Conservation (phyloP, 208 protist genomes). For the Spongospora subterranea region DNA sequence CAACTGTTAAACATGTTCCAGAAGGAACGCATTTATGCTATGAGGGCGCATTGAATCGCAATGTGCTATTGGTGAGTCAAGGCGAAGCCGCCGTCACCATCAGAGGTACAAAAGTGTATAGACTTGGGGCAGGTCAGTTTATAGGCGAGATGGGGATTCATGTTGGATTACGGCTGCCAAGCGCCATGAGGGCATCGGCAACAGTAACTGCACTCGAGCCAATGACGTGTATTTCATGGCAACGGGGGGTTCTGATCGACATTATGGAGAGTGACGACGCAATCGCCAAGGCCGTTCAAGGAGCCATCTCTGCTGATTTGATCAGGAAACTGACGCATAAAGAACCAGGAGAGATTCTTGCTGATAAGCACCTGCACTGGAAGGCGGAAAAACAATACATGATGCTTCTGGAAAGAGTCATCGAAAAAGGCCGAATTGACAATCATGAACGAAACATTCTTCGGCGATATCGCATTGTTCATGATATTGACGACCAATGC, state of each 20-base stretch:
- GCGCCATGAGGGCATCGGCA: slow-evolving; percentile 42
- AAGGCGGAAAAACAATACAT: slow-evolving; percentile 38
- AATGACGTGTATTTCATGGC: slow-evolving; percentile 27
- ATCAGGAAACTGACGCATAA: slow-evolving; percentile 6
- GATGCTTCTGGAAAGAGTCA: not conserved
- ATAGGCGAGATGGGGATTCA: slow-evolving; percentile 45
- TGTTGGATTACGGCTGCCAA: slow-evolving; percentile 9
- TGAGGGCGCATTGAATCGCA: slow-evolving; percentile 40
- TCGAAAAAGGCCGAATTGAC: not conserved
- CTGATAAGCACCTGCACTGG: slow-evolving; percentile 18
- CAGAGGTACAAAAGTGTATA: slow-evolving; percentile 4
- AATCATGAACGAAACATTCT: slow-evolving; percentile 15
- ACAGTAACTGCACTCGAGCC: slow-evolving; percentile 6
- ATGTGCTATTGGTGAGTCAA: not conserved
- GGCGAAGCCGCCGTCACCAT: not conserved
- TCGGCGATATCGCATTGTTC: slow-evolving; percentile 6
- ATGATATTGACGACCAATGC: not conserved
- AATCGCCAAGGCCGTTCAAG: slow-evolving; percentile 23
- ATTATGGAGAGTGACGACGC: not conserved
- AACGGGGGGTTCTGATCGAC: slow-evolving; percentile 6
- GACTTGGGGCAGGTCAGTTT: not conserved
- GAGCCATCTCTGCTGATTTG: slow-evolving; percentile 17
- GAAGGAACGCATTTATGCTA: slow-evolving; percentile 16
- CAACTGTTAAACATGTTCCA: not conserved
- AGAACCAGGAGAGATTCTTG: not conserved